phyloP scores from a whole-genome alignment of 768 basidiomycete genomes.

The Suillus lakei region DNA sequence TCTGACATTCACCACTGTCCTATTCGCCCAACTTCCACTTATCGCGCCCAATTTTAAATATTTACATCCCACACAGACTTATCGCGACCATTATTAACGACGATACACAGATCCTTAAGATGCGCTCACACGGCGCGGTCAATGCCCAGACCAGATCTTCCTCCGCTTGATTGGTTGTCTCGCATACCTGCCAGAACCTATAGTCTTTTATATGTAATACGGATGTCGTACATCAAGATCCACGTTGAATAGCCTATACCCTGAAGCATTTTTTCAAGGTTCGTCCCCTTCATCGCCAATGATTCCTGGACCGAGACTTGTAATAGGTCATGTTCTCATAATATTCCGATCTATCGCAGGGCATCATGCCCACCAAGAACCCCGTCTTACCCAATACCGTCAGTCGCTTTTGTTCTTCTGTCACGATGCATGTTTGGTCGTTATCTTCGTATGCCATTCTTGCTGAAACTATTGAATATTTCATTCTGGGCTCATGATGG shows the following conservation, averaged over 20 bases:
- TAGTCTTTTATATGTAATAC: slow-evolving; percentile 2
- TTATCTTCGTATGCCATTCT: slow-evolving; percentile 13
- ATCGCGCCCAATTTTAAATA: background rate
- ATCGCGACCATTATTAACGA: background rate
- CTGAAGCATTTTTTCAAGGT: slow-evolving; percentile 2
- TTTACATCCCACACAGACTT: background rate
- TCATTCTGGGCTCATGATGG: slow-evolving; percentile 1
- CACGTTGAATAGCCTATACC: background rate
- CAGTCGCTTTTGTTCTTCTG: slow-evolving; percentile 16
- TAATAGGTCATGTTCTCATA: slow-evolving; percentile 31
- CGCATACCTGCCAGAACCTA: slow-evolving; percentile 1
- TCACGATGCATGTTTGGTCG: slow-evolving; percentile 32
- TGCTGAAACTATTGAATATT: background rate
- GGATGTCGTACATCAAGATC: slow-evolving; percentile 2
- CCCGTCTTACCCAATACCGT: background rate
- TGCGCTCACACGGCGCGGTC: slow-evolving; percentile 5
- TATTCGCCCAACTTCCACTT: background rate
- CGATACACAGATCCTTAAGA: background rate
- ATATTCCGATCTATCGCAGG: slow-evolving; percentile 18
- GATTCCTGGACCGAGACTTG: slow-evolving; percentile 16
- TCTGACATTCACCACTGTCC: background rate
- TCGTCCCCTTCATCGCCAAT: slow-evolving; percentile 6
- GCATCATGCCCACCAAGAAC: slow-evolving; percentile 29
- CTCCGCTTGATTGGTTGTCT: background rate
- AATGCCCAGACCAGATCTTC: background rate